phyloP scores from a whole-genome alignment of 805 yeast species.

The Torulaspora microellipsoides region DNA sequence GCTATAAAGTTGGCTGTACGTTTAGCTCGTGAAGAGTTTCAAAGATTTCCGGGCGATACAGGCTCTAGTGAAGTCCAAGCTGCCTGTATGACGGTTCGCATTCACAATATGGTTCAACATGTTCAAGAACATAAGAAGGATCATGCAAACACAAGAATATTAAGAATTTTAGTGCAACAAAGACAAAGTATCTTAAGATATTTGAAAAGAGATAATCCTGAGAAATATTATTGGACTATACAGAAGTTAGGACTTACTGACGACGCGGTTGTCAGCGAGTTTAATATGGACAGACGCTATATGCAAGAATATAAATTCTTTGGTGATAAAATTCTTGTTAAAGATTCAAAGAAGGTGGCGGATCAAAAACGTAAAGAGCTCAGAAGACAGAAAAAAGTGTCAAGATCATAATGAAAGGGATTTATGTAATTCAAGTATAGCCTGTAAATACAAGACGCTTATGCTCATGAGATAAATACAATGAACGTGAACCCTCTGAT shows the following conservation, averaged over 20 bases:
- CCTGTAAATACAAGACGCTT: conserved; percentile 1
- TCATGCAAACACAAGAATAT: conserved; percentile 57
- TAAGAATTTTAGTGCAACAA: conserved; percentile 81
- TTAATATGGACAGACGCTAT: conserved; percentile 71
- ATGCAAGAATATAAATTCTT: conserved; percentile 73
- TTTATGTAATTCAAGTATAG: neutral
- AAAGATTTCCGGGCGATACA: conserved; percentile 81
- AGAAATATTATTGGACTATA: conserved; percentile 79
- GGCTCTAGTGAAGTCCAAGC: conserved; percentile 97
- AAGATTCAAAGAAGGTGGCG: conserved; percentile 46
- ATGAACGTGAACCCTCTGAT: neutral
- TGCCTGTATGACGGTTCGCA: conserved; percentile 77
- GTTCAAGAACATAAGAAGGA: conserved; percentile 69
- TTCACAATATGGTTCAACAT: conserved; percentile 73
- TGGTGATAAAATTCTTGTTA: conserved; percentile 63
- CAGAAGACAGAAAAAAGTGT: conserved; percentile 41
- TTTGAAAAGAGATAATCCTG: conserved; percentile 73
- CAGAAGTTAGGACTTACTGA: conserved; percentile 86
- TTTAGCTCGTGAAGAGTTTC: conserved; percentile 75
- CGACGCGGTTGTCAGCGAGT: conserved; percentile 70
- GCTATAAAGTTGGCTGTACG: conserved; percentile 52
- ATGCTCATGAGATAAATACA: too few species aligned
- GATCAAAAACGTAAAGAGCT: conserved; percentile 45
- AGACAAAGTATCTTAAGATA: conserved; percentile 82
- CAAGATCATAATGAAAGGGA: conserved; percentile 10